Evolutionary conservation across 768 basidiomycete species (phyloP), one percentile per base, ranked within the genome.

Genomic region (Daedaleopsis nitida): DNA sequence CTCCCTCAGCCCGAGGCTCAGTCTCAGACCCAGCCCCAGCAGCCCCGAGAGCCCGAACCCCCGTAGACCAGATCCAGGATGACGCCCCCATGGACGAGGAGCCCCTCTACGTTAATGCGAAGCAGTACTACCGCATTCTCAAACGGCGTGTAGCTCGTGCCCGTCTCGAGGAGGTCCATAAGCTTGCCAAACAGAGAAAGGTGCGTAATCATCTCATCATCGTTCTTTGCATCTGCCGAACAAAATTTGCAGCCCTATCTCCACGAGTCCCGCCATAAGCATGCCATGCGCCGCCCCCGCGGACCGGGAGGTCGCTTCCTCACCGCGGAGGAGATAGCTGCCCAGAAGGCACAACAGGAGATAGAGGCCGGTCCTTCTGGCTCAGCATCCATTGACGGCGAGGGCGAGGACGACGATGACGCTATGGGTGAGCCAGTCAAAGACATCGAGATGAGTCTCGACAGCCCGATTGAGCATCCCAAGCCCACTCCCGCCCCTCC

Each of bases 51-150:
- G 24, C 62, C 61, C 2, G 69, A 72, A 12, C 65, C 61, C 64
- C 71, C 44, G 62, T 70, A 71, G 75, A 73, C 35, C 68, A 72
- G 64, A 65, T 68, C 59, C 69, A 75, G 55, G 73, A 79, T 19
- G 81, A 80, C 62, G 39, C 67, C 5, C 75, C 75, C 60, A 81
- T 92, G 68, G 96, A 98, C 76, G 95, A 98, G 65, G 96, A 99
- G 74, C 96, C 97, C 27, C 87, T 99, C 67, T 98, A 98, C 77
- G 97, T 99, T 60, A 99, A 99, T 69, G 96, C 97, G 61, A 99
- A 99, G 73, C 97, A 99, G 77, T 99, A 98, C 74, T 94, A 96
- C 69, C 92, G 97, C 72, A 98, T 99, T 69, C 85, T 99, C 75
- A 98, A 98, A 80, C 84, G 97, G 64, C 84, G 97, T 58, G 85